A percentile compares a stretch with the other conserved stretches of the same genome.
These are phyloP conservation scores for Clonostachys solani DNA, from an alignment of 2,329 filamentous ascomycete species.

Conservation along the genomic window DNA sequence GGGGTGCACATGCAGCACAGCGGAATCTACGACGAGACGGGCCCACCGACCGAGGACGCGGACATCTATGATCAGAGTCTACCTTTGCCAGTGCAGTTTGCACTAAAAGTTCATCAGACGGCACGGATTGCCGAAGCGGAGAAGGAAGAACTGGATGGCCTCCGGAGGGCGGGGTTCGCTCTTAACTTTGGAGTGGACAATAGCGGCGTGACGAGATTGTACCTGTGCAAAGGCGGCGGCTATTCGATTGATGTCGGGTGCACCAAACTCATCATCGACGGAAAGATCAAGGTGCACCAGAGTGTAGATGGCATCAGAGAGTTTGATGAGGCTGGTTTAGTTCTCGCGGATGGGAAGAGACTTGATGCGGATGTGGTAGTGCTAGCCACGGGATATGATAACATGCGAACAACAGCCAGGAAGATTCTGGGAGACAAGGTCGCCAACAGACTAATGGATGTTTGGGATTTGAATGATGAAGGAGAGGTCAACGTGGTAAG, in stretches of 20 bases:
- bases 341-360: constrained; percentile 22
- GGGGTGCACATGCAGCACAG: constrained; percentile 34
- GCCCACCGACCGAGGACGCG: constrained; percentile 42
- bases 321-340: constrained; percentile 16
- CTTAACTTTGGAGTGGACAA: constrained; percentile 49
- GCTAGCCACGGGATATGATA: constrained; percentile 34
- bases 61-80: constrained; percentile 41
- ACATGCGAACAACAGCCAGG: constrained; percentile 23
- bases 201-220: constrained; percentile 51
- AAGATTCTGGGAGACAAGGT: constrained; percentile 27
- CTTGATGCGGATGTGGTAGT: constrained; percentile 33
- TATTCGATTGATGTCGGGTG: constrained; percentile 38
- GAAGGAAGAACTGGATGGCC: constrained; percentile 32
- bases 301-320: constrained; percentile 19
- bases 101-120: constrained; percentile 34
- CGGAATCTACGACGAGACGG: constrained; percentile 18
- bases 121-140: constrained; percentile 33
- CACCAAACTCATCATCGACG: constrained; percentile 30
- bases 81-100: constrained; percentile 39
- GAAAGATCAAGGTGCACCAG: constrained; percentile 29
- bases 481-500: constrained; percentile 13
- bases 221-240: constrained; percentile 29
- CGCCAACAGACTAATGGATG: constrained; percentile 19
- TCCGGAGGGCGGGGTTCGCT: constrained; percentile 49
- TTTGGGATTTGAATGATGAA: constrained; percentile 29